A percentile compares a stretch with the other conserved stretches of the same genome.
phyloP scores from a whole-genome alignment of 495 filamentous ascomycete species.

The Paragyromitra xinjiangensis region DNA sequence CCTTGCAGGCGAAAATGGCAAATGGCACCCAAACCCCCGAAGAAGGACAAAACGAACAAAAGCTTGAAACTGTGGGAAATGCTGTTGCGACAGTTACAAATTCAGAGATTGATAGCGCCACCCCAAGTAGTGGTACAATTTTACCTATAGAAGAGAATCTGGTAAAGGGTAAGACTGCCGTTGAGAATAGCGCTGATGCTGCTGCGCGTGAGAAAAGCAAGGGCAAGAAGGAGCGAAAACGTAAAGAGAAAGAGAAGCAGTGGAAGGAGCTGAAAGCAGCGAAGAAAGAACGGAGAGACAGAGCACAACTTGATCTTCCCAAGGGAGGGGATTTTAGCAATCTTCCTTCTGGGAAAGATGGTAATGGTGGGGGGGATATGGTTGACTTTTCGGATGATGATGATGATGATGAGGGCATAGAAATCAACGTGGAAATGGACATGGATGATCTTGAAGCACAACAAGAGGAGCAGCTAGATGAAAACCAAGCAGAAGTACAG shows the following conservation, averaged over 20 bases:
- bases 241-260: constrained; percentile 15
- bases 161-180: neutral
- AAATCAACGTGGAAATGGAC: constrained; percentile 48
- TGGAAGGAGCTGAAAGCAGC: constrained; percentile 16
- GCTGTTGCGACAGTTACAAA: constrained; percentile 18
- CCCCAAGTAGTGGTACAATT: constrained; percentile 9
- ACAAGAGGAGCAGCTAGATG: constrained; percentile 3
- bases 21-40: constrained; percentile 15
- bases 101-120: constrained; percentile 6
- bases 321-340: constrained; percentile 33
- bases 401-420: constrained; percentile 44
- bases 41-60: constrained; percentile 8
- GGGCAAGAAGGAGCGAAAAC: constrained; percentile 22
- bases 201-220: constrained; percentile 1
- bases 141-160: constrained; percentile 7
- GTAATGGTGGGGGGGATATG: constrained; percentile 16
- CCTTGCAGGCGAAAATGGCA: constrained; percentile 26
- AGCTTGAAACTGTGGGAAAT: constrained; percentile 20
- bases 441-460: constrained; percentile 26
- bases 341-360: constrained; percentile 14
- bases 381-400: constrained; percentile 35
- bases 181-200: neutral
- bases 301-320: constrained; percentile 28
- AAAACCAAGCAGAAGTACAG: constrained; percentile 4
- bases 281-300: constrained; percentile 13